Base-by-base conservation (phyloP, 306 rosid genomes). In the Cicer yamashitae region DNA sequence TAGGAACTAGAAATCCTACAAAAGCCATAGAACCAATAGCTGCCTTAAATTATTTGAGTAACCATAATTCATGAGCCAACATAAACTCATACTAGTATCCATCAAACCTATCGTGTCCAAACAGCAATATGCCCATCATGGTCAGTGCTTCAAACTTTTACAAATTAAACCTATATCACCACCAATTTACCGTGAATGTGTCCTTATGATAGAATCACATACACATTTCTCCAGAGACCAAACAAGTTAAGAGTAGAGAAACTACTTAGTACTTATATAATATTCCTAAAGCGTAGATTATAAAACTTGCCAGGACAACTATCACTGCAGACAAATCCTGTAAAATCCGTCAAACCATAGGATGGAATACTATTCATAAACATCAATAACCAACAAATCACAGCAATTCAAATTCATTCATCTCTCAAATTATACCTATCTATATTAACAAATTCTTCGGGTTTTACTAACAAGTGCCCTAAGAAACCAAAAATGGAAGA, bases 331-430 rank as follows among this genome's bases (percentile, higher is more conserved):
- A 68, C 10, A 18, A 50, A 54, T 47, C 61, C 63, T 43, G 62
- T 38, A 67, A 57, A 57, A 37, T 46, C 73, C 34, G 50, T 40
- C 22, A 72, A 60, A 63, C 73, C 67, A 79, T 15, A 18, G 60
- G 52, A 2, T 30, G 61, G 48, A 7, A 51, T 40, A 1, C 68
- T 7, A 50, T 14, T 13, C 61, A 54, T 25, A 58, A 39, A 39
- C n/a, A 61, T 67, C 52, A 6, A 75, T 25, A 62, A 72, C 47
- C 67, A 10, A 59, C 70, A 71, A 63, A 47, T 18, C 45, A 10
- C 44, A 62, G 10, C 60, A 70, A 79, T 44, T 73, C 61, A 71
- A 53, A 67, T 43, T 17, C 79, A 15, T 40, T 20, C 9, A 56
- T 47, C 45, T 15, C 53, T 80, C 46, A 60, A 25, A 44, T 10